phyloP scores from a whole-genome alignment of 2,329 filamentous ascomycete genomes.

The Colletotrichum tabaci region DNA sequence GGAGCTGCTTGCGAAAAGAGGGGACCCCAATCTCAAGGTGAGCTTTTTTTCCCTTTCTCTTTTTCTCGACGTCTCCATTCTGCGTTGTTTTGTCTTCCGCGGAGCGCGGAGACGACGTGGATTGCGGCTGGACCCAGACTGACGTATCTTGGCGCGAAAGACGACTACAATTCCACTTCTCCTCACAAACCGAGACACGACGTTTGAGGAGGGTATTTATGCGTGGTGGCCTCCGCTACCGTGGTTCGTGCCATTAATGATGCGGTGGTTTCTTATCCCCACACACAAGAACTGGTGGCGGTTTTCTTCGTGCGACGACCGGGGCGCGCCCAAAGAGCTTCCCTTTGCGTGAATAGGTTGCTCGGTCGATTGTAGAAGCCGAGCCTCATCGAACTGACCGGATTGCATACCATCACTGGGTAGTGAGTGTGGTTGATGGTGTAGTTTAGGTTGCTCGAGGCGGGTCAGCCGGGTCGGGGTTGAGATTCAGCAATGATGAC shows the following conservation, averaged over 20 bases:
- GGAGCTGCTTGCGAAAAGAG: conserved; percentile 41
- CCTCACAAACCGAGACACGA: conserved; percentile 47
- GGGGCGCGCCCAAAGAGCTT: conserved; percentile 51
- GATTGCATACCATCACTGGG: background rate
- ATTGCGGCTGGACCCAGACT: background rate
- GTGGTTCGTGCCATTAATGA: conserved; percentile 47
- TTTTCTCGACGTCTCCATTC: background rate
- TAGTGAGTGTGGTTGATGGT: background rate
- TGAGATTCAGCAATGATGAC: background rate
- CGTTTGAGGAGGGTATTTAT: conserved; percentile 46
- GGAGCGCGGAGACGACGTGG: background rate
- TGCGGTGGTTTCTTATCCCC: conserved; percentile 53
- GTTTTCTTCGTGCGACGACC: conserved; percentile 51
- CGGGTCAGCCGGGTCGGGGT: background rate
- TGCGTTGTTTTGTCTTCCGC: background rate
- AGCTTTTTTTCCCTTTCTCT: background rate
- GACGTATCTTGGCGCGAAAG: conserved; percentile 3
- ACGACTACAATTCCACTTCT: conserved; percentile 43
- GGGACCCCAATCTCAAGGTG: conserved; percentile 44
- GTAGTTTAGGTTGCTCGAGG: background rate
- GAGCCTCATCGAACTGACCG: background rate
- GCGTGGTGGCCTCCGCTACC: conserved; percentile 47
- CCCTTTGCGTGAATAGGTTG: conserved; percentile 50
- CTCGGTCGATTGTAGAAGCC: background rate
- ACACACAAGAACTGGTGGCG: conserved; percentile 55